These are phyloP conservation scores for Chaetoscypha palmicola DNA, from an alignment of 2,329 filamentous ascomycete genomes.

Conservation along the genomic window DNA sequence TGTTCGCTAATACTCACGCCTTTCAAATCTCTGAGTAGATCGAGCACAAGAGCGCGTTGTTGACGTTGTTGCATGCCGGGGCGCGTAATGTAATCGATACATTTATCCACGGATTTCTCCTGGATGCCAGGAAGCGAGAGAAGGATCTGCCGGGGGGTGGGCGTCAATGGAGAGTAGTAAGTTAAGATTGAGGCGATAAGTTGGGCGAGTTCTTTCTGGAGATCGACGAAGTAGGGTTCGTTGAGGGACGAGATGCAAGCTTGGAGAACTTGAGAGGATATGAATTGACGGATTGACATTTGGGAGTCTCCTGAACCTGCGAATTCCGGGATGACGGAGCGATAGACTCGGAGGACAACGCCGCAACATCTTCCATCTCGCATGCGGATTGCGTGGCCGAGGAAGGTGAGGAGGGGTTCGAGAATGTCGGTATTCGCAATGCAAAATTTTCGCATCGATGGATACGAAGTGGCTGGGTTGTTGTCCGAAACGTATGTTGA, in stretches of 20 bases:
- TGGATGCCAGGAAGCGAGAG: constrained; percentile 72
- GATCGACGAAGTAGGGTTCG: constrained; percentile 93
- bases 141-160: constrained; percentile 69
- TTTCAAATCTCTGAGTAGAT: constrained; percentile 77
- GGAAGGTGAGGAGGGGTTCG: constrained; percentile 85
- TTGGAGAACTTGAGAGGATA: constrained; percentile 80
- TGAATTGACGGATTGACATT: constrained; percentile 73
- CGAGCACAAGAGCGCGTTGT: constrained; percentile 74
- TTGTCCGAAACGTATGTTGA: constrained; percentile 21
- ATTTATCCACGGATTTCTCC: constrained; percentile 56
- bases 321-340: constrained; percentile 78
- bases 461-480: constrained; percentile 29
- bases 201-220: constrained; percentile 84
- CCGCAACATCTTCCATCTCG: constrained; percentile 83
- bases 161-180: constrained; percentile 62
- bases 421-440: constrained; percentile 71
- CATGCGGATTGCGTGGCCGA: constrained; percentile 83
- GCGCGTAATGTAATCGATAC: constrained; percentile 53
- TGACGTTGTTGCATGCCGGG: constrained; percentile 59
- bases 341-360: constrained; percentile 78
- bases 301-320: constrained; percentile 40
- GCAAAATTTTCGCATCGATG: constrained; percentile 73
- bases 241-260: constrained; percentile 86
- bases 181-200: constrained; percentile 81
- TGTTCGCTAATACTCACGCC: constrained; percentile 91